These are phyloP conservation scores for Rhizopogon vulgaris DNA, from an alignment of 768 basidiomycete species.

Conservation along the genomic window DNA sequence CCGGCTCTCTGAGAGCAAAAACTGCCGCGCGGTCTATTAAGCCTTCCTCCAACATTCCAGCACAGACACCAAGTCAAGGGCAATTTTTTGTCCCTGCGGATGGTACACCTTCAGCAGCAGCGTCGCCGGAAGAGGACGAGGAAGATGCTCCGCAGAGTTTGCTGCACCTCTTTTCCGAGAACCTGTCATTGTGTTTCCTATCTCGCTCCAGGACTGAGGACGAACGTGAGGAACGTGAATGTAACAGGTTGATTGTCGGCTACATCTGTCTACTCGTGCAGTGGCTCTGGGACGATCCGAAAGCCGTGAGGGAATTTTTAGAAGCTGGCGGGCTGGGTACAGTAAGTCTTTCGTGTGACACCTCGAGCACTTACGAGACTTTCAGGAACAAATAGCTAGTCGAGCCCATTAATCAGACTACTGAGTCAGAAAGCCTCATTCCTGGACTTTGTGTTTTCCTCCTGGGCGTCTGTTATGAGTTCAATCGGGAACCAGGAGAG, in stretches of 20 bases:
- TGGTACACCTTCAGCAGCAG: slow-evolving; percentile 32
- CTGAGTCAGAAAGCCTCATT: slow-evolving; percentile 78
- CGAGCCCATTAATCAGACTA: slow-evolving; percentile 88
- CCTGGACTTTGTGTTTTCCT: slow-evolving; percentile 90
- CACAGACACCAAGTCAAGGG: slow-evolving; percentile 28
- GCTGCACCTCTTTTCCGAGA: slow-evolving; percentile 83
- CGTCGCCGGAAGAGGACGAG: slow-evolving; percentile 36
- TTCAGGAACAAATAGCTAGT: slow-evolving; percentile 56
- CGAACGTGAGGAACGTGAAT: slow-evolving; percentile 73
- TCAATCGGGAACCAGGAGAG: slow-evolving; percentile 91
- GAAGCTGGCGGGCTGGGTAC: slow-evolving; percentile 86
- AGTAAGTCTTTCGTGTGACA: slow-evolving; percentile 43
- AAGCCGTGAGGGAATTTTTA: slow-evolving; percentile 82
- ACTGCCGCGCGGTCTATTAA: slow-evolving; percentile 56
- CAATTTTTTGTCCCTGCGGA: slow-evolving; percentile 79
- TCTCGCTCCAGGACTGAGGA: slow-evolving; percentile 53
- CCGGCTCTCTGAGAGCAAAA: slow-evolving; percentile 61
- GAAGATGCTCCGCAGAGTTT: slow-evolving; percentile 67
- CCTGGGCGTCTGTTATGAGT: slow-evolving; percentile 93
- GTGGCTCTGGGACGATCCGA: slow-evolving; percentile 97
- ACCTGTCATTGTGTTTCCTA: slow-evolving; percentile 81
- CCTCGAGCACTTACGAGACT: not conserved
- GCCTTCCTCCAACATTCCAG: slow-evolving; percentile 35
- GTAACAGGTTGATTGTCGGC: slow-evolving; percentile 83
- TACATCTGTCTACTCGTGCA: slow-evolving; percentile 80